Conservation (phyloP, 2,329 filamentous ascomycete species). For the Neonectria magnoliae region DNA sequence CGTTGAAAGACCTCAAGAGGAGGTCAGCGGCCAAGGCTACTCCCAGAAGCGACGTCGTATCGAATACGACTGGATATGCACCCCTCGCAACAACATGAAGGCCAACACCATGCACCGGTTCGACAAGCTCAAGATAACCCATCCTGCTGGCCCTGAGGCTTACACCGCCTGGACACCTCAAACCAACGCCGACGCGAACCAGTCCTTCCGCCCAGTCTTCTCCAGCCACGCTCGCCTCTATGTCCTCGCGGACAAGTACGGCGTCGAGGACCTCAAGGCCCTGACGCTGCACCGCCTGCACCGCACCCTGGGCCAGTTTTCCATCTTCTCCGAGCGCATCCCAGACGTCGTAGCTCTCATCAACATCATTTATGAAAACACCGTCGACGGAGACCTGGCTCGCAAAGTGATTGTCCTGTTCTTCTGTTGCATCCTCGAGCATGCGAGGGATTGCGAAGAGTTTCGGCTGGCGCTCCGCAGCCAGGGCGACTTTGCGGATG, state of each 20-base stretch:
- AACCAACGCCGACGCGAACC: not conserved
- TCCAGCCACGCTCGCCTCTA: slow-evolving; percentile 38
- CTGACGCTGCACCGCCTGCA: slow-evolving; percentile 36
- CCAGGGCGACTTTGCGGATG: slow-evolving; percentile 34
- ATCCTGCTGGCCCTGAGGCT: not conserved
- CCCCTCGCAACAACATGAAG: slow-evolving; percentile 15
- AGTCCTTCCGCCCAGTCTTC: slow-evolving; percentile 31
- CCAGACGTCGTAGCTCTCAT: slow-evolving; percentile 33
- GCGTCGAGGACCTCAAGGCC: slow-evolving; percentile 27
- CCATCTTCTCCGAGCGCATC: slow-evolving; percentile 26
- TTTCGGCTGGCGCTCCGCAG: slow-evolving; percentile 25
- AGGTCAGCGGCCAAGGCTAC: not conserved
- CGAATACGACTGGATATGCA: not conserved
- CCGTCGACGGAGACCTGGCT: slow-evolving; percentile 32
- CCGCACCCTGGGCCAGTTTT: slow-evolving; percentile 24
- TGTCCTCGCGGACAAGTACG: slow-evolving; percentile 41
- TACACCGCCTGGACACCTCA: not conserved
- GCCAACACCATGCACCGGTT: slow-evolving; percentile 31
- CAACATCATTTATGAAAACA: slow-evolving; percentile 36
- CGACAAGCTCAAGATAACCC: not conserved
- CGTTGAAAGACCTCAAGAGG: not conserved
- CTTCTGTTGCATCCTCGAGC: slow-evolving; percentile 34
- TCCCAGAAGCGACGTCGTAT: slow-evolving; percentile 15
- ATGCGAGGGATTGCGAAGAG: slow-evolving; percentile 26
- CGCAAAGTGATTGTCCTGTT: slow-evolving; percentile 33